Evolutionary conservation across 768 basidiomycete species (phyloP).

Genomic region (Butyriboletus loyo): DNA sequence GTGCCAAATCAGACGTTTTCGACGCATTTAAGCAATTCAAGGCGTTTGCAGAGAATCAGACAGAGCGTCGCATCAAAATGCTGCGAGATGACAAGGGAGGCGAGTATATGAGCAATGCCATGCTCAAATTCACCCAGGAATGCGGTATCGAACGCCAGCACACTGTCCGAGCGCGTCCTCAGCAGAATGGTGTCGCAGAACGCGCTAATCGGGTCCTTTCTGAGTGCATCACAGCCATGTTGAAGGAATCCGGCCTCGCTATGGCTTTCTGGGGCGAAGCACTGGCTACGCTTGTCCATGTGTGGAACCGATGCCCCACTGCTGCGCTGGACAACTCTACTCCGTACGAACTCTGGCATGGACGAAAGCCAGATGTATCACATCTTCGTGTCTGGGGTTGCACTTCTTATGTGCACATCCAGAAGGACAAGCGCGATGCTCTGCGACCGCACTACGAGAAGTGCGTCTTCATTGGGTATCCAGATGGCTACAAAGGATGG

Average conservation of each 20-base stretch:
- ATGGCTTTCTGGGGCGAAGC: slow-evolving; percentile 9
- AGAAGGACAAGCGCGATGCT: background rate
- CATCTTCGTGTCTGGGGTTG: background rate
- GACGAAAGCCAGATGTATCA: background rate
- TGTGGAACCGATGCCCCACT: too few relatives aligned
- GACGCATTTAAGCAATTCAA: slow-evolving; percentile 22
- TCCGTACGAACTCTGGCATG: background rate
- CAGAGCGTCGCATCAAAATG: slow-evolving; percentile 9
- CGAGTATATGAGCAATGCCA: slow-evolving; percentile 29
- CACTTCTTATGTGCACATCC: background rate
- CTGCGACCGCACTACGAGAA: background rate
- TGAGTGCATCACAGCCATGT: slow-evolving; percentile 21
- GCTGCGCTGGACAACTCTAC: too few relatives aligned
- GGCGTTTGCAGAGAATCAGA: slow-evolving; percentile 24
- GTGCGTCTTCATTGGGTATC: background rate
- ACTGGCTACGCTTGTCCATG: too few relatives aligned
- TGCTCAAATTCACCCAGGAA: slow-evolving; percentile 5
- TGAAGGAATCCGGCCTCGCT: background rate
- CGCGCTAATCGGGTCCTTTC: background rate
- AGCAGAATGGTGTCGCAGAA: background rate
- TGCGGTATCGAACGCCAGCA: slow-evolving; percentile 16
- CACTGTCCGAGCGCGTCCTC: background rate
- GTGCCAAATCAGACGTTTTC: slow-evolving; percentile 22
- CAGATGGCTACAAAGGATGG: background rate
- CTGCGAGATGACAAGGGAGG: slow-evolving; percentile 30